Base-by-base conservation (phyloP, 139 green algal genomes). In the Micractinium conductrix region DNA sequence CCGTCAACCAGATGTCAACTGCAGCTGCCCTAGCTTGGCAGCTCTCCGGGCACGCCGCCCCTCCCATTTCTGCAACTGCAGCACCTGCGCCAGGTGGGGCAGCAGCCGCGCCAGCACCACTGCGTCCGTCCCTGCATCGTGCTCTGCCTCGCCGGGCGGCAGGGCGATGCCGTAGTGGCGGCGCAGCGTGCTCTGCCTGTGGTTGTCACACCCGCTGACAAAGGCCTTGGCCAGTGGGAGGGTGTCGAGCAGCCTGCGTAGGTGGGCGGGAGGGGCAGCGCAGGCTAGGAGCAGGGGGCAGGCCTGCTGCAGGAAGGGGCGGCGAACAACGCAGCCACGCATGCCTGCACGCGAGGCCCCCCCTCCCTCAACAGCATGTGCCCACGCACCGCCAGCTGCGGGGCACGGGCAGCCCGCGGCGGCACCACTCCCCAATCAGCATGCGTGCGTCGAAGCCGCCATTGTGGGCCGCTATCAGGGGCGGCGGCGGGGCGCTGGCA, bases 31-130 rank as follows among this genome's bases (percentile, higher is more conserved):
- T 21, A 16, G 48, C 48, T 58, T 58, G 12, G 12, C 48, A 10
- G 10, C 48, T 16, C 16, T 16, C 26, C 62, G 8, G 26, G 62
- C 26, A n/a, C n/a, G n/a, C n/a, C n/a, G n/a, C 26, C 26, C 62
- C 62, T 70, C 26, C 30, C 62, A 12, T 40, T 35, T 30, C 10
- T 10, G 26, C 19, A 14, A 70, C 62, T 14, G 62, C 26, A 40
- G 30, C 62, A 72, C 75, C 75, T 42, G 37, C 62, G 75, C 14
- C 43, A 84, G 62, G 78, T 63, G 62, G 6, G 78, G 78, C 42
- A 84, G 78, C 78, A 84, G 78, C 78, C 60, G 63, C 9, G 78
- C 78, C 63, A 84, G 78, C 62, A 84, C 63, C 2, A 17, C 17
- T 4, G 72, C 78, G 35, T 84, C 78, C 0, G 63, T 75, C 38